Evolutionary conservation across 345 rosid genomes (phyloP).

Genomic region (Geranium brycei): DNA sequence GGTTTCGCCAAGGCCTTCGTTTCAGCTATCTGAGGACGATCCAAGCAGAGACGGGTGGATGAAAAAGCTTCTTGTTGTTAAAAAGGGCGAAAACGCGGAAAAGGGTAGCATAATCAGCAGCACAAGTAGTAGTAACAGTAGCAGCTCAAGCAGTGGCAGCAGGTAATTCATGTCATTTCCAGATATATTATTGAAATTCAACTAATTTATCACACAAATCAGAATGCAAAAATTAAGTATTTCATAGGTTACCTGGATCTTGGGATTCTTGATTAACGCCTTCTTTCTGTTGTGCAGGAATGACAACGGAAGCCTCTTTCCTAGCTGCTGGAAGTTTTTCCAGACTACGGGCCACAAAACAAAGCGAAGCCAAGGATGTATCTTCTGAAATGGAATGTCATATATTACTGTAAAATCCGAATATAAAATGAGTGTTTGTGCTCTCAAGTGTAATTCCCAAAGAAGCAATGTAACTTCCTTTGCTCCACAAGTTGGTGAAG

Average conservation of each 20-base stretch:
- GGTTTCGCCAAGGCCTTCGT: constrained; percentile 19
- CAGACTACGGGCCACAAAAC: constrained; percentile 1
- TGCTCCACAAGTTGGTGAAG: too few relatives aligned
- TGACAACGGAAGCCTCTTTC: background rate
- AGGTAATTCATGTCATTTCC: background rate
- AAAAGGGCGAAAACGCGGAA: constrained; percentile 2
- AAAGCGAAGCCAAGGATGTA: too few relatives aligned
- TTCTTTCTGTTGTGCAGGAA: background rate
- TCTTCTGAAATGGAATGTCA: too few relatives aligned
- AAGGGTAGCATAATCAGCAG: constrained; percentile 6
- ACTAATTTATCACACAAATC: too few relatives aligned
- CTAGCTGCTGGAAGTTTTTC: background rate
- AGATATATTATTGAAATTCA: background rate
- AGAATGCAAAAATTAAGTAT: too few relatives aligned
- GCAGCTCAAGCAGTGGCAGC: constrained; percentile 14
- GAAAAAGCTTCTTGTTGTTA: constrained; percentile 7
- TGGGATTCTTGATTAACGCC: background rate
- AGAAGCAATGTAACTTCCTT: too few relatives aligned
- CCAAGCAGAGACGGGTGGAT: constrained; percentile 10
- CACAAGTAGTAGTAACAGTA: constrained; percentile 9
- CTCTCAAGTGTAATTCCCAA: too few relatives aligned
- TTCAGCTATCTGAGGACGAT: constrained; percentile 11
- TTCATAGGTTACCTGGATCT: too few relatives aligned
- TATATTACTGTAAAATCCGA: too few relatives aligned
- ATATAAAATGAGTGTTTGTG: too few relatives aligned